Evolutionary conservation across 345 rosid species (phyloP), one percentile per base, ranked within the genome.

Genomic region (Rhizophora mangle): DNA sequence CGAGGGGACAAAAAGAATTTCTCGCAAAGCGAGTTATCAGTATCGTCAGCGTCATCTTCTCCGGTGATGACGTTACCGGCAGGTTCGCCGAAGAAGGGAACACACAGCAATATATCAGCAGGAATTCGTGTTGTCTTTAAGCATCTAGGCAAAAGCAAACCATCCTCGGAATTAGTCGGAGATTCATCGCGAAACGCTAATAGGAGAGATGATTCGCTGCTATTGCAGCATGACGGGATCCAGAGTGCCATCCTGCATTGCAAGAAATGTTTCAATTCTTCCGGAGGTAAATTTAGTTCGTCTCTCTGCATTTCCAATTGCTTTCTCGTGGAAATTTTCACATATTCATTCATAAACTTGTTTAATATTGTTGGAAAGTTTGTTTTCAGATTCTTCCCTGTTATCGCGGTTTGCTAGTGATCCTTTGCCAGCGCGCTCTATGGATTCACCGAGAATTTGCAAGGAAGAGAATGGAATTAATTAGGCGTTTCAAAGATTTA

Each of bases 31-130:
- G 84, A 71, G 22, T 49, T 72, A 27, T 6, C 78, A 1, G 60
- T 60, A 31, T 30, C 68, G 6, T 87, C 91, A 5, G 82, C 85
- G n/a, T 70, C 82, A 29, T 69, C 88, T 4, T 87, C 88, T 31
- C 86, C 88, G 36, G 79, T 73, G 26, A 31, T 75, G 31, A 20
- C 64, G 37, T 30, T 32, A 24, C 29, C 16, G 36, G 30, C 58
- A n/a, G 20, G 65, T 46, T 76, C 81, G 2, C 62, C 74, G 3
- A 71, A 60, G 70, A 84, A 75, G 60, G 75, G 67, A 62, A 72
- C 66, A 47, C 72, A 58, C 57, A 68, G 68, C 55, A 71, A 26
- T 39, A 10, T 63, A 27, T 67, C 56, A 10, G 64, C 66, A 0
- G 84, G 82, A 76, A 71, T 74, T 37, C 69, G 79, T 1, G 77